Evolutionary conservation across 2,329 filamentous ascomycete genomes (phyloP).

Genomic region (Colletotrichum sojae): DNA sequence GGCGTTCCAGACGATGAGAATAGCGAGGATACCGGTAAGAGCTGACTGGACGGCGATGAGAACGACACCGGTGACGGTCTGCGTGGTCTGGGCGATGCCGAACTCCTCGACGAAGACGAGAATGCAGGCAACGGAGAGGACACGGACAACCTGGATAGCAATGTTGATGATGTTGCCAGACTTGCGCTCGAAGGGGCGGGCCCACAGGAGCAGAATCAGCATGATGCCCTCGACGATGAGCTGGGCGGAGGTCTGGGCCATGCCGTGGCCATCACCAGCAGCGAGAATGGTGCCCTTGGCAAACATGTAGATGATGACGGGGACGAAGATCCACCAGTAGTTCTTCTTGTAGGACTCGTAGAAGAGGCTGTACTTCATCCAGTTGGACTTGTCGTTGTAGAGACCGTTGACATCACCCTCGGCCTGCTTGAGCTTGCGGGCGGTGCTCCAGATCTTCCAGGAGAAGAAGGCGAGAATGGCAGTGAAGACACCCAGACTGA

Average conservation of each 20-base stretch:
- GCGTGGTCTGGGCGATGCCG: constrained; percentile 89
- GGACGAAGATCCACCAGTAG: constrained; percentile 98
- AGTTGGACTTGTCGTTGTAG: constrained; percentile 89
- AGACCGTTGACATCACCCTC: constrained; percentile 82
- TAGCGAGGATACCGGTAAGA: constrained; percentile 85
- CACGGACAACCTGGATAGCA: constrained; percentile 88
- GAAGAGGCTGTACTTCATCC: constrained; percentile 97
- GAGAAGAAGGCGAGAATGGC: constrained; percentile 85
- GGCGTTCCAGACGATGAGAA: constrained; percentile 91
- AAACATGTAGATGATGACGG: constrained; percentile 90
- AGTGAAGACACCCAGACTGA: constrained; percentile 87
- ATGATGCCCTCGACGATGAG: constrained; percentile 86
- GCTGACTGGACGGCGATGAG: constrained; percentile 92
- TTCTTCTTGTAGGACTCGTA: constrained; percentile 95
- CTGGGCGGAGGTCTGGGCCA: constrained; percentile 84
- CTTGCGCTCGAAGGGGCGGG: constrained; percentile 87
- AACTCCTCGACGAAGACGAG: constrained; percentile 95
- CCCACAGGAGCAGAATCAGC: constrained; percentile 85
- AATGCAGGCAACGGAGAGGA: constrained; percentile 90
- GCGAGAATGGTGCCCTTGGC: constrained; percentile 90
- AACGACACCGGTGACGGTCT: constrained; percentile 94
- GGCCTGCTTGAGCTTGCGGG: constrained; percentile 78
- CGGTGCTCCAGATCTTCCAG: constrained; percentile 85
- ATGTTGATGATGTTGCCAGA: constrained; percentile 96
- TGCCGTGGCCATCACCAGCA: constrained; percentile 86